Evolutionary conservation across 768 basidiomycete species (phyloP), one percentile per base, ranked within the genome.

Genomic region (Pisolithus tinctorius): DNA sequence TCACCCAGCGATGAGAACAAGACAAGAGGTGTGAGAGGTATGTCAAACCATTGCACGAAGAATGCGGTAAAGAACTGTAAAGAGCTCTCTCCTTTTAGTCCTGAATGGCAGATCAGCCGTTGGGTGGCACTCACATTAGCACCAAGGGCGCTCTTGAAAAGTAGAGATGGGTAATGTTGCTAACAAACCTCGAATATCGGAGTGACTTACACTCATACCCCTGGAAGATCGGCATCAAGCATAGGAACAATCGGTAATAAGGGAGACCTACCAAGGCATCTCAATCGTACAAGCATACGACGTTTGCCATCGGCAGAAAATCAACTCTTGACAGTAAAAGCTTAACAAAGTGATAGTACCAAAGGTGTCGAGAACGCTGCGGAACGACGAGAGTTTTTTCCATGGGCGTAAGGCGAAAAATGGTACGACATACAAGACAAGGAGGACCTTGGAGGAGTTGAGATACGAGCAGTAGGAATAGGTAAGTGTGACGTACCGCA

Each of bases 41-140:
- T 13, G 10, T 2, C 25, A 4, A 52, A 63, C 62, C 56, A 36
- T 38, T 64, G 58, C 9, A 63, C 63, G 23, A 53, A 40, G 31
- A 64, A 64, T 4, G 56, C 52, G 40, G 55, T 30, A 16, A 42
- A 53, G 39, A 47, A 52, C 62, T 64, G 41, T 27, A 27, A 11
- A 40, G 27, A 36, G 10, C 6, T 43, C 11, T 20, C 20, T 20
- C 25, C 11, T 13, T 5, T 49, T 26, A 56, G 43, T 5, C 25
- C n/a, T 9, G 20, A 3, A n/a, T 11, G n/a, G 11, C 36, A 13
- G 4, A 34, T 14, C 11, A 34, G 14, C 11, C 14, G 29, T 23
- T 8, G 3, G 6, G 20, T 27, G 11, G 3, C 25, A 50, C 60
- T 55, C 20, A 62, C 57, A 6, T 41, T 4, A 6, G 20, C 6